Evolutionary conservation across 768 basidiomycete genomes (phyloP).

Genomic region (Pulveroboletus sp.): DNA sequence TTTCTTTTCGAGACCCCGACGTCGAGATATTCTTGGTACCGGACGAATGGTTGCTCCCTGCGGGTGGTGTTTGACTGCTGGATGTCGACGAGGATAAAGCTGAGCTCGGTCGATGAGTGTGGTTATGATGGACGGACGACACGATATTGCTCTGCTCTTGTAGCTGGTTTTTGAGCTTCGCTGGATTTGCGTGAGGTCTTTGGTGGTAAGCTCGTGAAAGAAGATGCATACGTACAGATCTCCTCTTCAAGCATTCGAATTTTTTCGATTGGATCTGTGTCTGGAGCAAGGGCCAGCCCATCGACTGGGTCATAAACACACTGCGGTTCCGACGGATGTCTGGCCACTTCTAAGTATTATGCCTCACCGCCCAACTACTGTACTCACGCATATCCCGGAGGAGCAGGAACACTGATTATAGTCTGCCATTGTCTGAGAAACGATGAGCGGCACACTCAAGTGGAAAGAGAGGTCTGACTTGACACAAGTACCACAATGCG

Average conservation of each 20-base stretch:
- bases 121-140: slow-evolving; percentile 20
- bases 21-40: slow-evolving; percentile 3
- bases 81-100: slow-evolving; percentile 20
- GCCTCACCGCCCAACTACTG: background rate
- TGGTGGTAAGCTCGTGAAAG: background rate
- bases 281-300: slow-evolving; percentile 70
- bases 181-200: slow-evolving; percentile 34
- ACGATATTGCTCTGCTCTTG: slow-evolving; percentile 46
- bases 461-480: slow-evolving; percentile 49
- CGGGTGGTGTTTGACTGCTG: slow-evolving; percentile 9
- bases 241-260: slow-evolving; percentile 74
- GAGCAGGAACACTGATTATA: slow-evolving; percentile 77
- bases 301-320: slow-evolving; percentile 87
- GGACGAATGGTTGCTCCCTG: slow-evolving; percentile 5
- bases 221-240: slow-evolving; percentile 48
- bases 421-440: slow-evolving; percentile 70
- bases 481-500: slow-evolving; percentile 80
- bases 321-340: slow-evolving; percentile 81
- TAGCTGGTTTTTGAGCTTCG: slow-evolving; percentile 58
- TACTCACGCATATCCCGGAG: slow-evolving; percentile 76
- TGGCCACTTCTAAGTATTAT: slow-evolving; percentile 27
- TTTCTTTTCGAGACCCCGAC: slow-evolving; percentile 37
- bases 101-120: slow-evolving; percentile 19
- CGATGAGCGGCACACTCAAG: slow-evolving; percentile 5
- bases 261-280: slow-evolving; percentile 75